These are phyloP conservation scores for Chytriomyces sp. DNA, from an alignment of 192 early-diverging fungal genomes.

Conservation along the genomic window DNA sequence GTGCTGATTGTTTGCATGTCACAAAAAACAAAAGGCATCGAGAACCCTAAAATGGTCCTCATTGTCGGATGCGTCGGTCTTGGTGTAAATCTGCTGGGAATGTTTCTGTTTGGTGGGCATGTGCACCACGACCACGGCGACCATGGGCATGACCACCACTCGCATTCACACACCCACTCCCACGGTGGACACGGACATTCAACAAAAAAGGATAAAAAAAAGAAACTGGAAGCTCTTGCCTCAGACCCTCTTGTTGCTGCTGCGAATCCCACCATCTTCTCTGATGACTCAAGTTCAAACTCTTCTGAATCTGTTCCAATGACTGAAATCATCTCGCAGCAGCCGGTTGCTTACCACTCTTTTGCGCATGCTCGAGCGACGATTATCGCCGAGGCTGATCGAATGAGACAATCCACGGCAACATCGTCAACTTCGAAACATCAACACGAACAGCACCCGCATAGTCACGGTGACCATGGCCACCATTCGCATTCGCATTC, in stretches of 20 bases:
- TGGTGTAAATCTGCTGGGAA: constrained; percentile 75
- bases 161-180: constrained; percentile 24
- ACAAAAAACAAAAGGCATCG: constrained; percentile 52
- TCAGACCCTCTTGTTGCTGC: background rate
- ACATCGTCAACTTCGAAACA: background rate
- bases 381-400: background rate
- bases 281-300: background rate
- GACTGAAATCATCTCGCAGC: background rate
- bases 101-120: constrained; percentile 78
- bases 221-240: background rate
- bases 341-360: background rate
- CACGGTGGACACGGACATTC: background rate
- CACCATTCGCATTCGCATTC: background rate
- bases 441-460: background rate
- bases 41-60: constrained; percentile 74
- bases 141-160: constrained; percentile 24
- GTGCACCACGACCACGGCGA: constrained; percentile 35
- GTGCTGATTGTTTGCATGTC: background rate
- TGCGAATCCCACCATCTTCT: background rate
- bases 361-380: background rate
- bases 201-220: background rate
- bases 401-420: background rate
- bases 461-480: background rate
- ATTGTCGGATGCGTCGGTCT: constrained; percentile 81
- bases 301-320: constrained; percentile 1